Conservation (phyloP, 345 rosid species). For the Lepidium sativum region DNA sequence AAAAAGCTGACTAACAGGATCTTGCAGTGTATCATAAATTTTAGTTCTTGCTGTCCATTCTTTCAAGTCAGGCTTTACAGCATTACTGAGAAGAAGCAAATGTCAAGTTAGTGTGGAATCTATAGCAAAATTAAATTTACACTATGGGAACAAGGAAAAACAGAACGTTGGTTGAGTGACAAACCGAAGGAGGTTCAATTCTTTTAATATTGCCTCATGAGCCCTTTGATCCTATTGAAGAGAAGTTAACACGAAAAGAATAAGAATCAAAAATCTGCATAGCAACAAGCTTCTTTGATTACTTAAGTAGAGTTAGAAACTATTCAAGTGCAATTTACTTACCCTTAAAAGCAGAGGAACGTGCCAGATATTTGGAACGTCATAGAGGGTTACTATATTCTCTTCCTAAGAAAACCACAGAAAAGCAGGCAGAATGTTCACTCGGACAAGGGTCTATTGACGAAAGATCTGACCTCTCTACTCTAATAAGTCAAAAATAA, state of each 20-base stretch:
- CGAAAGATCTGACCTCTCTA: not conserved
- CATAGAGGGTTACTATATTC: conserved; percentile 71
- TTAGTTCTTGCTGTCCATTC: conserved; percentile 81
- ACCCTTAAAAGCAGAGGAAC: conserved; percentile 81
- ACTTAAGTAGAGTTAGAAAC: not conserved
- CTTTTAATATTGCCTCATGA: conserved; percentile 80
- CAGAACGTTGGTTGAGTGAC: conserved; percentile 21
- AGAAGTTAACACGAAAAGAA: conserved; percentile 3
- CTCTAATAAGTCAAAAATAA: not conserved
- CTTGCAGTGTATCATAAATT: conserved; percentile 58
- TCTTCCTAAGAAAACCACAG: conserved; percentile 43
- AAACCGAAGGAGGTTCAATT: conserved; percentile 61
- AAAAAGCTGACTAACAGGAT: conserved; percentile 44
- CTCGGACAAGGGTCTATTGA: not conserved
- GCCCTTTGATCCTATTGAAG: conserved; percentile 73
- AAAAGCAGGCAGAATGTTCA: conserved; percentile 2
- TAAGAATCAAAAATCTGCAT: not conserved
- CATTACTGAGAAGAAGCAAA: conserved; percentile 38
- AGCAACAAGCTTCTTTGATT: conserved; percentile 1
- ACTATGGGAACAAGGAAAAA: not conserved
- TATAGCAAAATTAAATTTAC: not conserved
- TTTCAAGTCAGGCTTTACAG: conserved; percentile 50
- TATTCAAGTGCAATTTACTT: conserved; percentile 17
- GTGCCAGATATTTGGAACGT: conserved; percentile 94
- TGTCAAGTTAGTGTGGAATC: conserved; percentile 2